Evolutionary conservation across 2,329 filamentous ascomycete genomes (phyloP).

Genomic region (Cadophora sp.): DNA sequence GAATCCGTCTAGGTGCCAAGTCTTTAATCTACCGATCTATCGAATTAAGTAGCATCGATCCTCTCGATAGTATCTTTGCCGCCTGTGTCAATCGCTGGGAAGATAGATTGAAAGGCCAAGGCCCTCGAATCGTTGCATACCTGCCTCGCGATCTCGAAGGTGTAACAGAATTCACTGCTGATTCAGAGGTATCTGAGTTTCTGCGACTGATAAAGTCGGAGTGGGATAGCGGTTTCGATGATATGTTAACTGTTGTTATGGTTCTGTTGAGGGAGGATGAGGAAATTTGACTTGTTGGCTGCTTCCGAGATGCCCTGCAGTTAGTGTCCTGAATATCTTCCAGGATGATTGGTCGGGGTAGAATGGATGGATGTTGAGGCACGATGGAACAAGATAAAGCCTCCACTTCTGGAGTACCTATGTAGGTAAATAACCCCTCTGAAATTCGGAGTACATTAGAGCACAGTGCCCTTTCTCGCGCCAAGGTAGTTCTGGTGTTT

Average conservation of each 20-base stretch:
- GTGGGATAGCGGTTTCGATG: background rate
- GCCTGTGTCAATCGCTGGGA: constrained; percentile 2
- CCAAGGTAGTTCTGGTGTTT: background rate
- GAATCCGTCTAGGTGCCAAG: background rate
- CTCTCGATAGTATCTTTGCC: background rate
- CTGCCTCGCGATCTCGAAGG: background rate
- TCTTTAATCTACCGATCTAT: background rate
- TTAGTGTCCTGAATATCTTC: background rate
- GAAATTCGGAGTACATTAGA: no score
- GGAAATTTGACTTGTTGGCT: background rate
- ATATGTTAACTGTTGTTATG: background rate
- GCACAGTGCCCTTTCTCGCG: no score
- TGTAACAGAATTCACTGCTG: background rate
- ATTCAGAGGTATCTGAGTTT: background rate
- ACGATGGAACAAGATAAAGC: background rate
- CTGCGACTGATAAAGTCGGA: background rate
- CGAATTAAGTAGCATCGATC: background rate
- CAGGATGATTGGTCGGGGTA: background rate
- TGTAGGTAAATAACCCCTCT: background rate
- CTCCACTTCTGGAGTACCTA: background rate
- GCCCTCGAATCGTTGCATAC: background rate
- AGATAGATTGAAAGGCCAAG: constrained; percentile 4
- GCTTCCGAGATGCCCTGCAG: background rate
- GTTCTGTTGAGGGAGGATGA: background rate
- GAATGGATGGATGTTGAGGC: background rate